Evolutionary conservation across 768 basidiomycete genomes (phyloP).

Genomic region (Suillus alpinus): DNA sequence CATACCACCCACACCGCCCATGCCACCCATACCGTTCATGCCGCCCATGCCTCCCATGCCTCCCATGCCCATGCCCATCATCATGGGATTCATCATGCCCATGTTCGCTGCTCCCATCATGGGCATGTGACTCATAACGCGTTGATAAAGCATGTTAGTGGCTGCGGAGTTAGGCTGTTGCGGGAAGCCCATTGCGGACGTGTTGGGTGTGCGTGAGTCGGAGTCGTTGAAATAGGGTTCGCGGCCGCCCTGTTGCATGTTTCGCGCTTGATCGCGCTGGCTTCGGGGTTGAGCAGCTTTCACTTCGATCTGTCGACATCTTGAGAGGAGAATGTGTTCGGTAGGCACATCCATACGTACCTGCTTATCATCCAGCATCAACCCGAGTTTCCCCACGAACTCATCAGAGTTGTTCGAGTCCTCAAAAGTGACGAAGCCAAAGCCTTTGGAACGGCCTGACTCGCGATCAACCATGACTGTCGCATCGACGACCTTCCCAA

Average conservation of each 20-base stretch:
- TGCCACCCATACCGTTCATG: conserved; percentile 29
- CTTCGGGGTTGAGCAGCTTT: conserved; percentile 76
- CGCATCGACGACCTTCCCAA: conserved; percentile 79
- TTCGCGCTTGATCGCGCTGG: conserved; percentile 55
- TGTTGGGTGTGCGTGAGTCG: conserved; percentile 33
- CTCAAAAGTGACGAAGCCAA: conserved; percentile 83
- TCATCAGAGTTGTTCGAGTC: conserved; percentile 61
- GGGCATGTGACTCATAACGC: conserved; percentile 38
- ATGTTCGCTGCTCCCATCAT: conserved; percentile 47
- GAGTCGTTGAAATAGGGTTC: conserved; percentile 34
- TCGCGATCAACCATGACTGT: conserved; percentile 87
- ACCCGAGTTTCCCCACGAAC: conserved; percentile 63
- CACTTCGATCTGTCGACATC: conserved; percentile 64
- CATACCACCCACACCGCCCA: conserved; percentile 21
- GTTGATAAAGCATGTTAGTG: conserved; percentile 32
- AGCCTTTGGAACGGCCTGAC: conserved; percentile 72
- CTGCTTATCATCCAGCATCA: conserved; percentile 75
- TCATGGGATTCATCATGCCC: conserved; percentile 50
- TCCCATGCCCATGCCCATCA: conserved; percentile 46
- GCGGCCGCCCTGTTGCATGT: conserved; percentile 19
- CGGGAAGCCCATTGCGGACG: conserved; percentile 29
- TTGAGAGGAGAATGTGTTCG: background rate
- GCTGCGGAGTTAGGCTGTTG: conserved; percentile 37
- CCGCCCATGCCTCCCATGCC: conserved; percentile 41
- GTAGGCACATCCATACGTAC: conserved; percentile 34